A percentile compares a stretch with the other conserved stretches of the same genome.
Conservation (phyloP, 768 basidiomycete genomes). For the Mycena chlorophos region DNA sequence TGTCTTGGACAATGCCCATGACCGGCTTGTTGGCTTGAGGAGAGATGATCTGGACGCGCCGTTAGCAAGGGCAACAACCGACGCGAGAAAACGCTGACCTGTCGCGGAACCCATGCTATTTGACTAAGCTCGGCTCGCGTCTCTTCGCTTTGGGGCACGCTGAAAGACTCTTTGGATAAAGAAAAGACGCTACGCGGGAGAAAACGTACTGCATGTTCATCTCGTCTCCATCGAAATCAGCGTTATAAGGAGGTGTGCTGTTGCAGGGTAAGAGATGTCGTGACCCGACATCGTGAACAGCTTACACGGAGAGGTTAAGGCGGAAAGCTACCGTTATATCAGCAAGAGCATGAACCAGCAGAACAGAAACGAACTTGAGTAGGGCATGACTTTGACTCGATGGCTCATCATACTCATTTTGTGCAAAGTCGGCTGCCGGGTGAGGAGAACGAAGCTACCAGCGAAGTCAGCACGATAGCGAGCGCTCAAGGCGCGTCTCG, state of each 20-base stretch:
- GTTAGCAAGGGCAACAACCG: conserved; percentile 56
- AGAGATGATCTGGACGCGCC: conserved; percentile 80
- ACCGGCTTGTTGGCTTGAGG: conserved; percentile 99
- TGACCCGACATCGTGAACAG: conserved; percentile 27
- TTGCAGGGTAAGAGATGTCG: conserved; percentile 30
- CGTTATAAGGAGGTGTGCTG: conserved; percentile 96
- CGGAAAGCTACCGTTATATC: conserved; percentile 74
- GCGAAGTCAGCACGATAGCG: neutral
- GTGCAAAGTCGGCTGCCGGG: conserved; percentile 96
- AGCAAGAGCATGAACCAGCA: conserved; percentile 9
- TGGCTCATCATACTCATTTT: conserved; percentile 99
- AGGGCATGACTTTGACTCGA: conserved; percentile 94
- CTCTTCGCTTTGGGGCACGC: conserved; percentile 97
- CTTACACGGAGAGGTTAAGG: conserved; percentile 95
- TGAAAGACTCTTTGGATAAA: conserved; percentile 32
- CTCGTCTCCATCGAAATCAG: conserved; percentile 99
- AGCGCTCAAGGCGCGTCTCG: neutral
- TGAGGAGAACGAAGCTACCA: conserved; percentile 85
- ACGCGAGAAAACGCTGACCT: conserved; percentile 50
- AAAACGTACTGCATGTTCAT: conserved; percentile 98
- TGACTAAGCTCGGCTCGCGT: conserved; percentile 97
- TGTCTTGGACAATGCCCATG: conserved; percentile 99
- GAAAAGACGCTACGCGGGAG: neutral
- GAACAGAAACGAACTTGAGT: conserved; percentile 66
- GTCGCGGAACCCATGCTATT: conserved; percentile 97